phyloP scores from a whole-genome alignment of 139 green algal species.

The Mychonastes homosphaera region DNA sequence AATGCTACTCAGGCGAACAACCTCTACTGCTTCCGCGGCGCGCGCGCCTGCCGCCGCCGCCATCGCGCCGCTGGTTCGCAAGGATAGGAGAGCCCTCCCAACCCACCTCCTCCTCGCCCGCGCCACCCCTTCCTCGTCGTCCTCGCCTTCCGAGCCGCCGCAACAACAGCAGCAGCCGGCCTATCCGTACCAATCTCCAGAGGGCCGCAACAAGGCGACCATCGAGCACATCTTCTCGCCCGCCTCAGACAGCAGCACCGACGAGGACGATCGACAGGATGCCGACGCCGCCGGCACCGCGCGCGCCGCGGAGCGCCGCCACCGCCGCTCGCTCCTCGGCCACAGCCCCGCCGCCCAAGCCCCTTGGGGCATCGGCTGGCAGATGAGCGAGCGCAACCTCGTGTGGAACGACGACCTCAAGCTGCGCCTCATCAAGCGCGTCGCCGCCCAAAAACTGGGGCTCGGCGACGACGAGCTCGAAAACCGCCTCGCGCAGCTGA shows the following conservation, averaged over 20 bases:
- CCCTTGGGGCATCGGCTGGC: slow-evolving; percentile 25
- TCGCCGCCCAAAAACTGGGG: slow-evolving; percentile 38
- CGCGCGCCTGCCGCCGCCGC: too few species aligned
- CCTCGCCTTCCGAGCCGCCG: background rate
- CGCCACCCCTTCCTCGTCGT: background rate
- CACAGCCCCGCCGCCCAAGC: background rate
- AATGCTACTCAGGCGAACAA: too few species aligned
- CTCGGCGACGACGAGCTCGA: slow-evolving; percentile 51
- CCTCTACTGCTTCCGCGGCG: too few species aligned
- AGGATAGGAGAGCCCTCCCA: too few species aligned
- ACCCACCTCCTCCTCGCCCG: background rate
- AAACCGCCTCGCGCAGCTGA: slow-evolving; percentile 34
- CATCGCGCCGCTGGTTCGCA: too few species aligned
- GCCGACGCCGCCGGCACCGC: slow-evolving; percentile 5
- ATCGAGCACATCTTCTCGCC: slow-evolving; percentile 43
- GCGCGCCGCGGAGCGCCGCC: background rate
- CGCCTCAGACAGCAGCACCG: background rate
- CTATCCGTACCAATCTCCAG: slow-evolving; percentile 24
- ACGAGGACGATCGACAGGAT: background rate
- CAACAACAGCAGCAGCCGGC: slow-evolving; percentile 7
- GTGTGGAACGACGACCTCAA: slow-evolving; percentile 64
- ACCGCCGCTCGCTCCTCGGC: background rate
- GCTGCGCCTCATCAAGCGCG: slow-evolving; percentile 43
- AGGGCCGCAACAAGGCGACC: slow-evolving; percentile 39
- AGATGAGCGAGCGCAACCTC: slow-evolving; percentile 55